Base-by-base conservation (phyloP, 306 rosid genomes). In the Dicorynia guianensis region DNA sequence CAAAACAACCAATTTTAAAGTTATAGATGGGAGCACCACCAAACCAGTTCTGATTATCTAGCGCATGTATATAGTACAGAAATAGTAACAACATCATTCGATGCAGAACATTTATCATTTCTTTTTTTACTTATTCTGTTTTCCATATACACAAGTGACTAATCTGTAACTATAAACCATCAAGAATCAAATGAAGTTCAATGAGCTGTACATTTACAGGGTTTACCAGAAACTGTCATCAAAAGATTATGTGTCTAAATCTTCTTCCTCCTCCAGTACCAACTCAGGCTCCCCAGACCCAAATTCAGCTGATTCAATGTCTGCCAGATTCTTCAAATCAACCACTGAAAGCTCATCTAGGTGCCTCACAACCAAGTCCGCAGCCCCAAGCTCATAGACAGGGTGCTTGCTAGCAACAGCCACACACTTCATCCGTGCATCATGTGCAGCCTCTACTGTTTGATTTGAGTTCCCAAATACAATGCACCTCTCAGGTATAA, bases 401-500 rank as follows among this genome's bases (percentile, higher is more conserved):
- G 96, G 99, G 83, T 95, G 99, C 85, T 90, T 92, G 86, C 99
- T 95, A 48, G 99, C 99, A 63, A 95, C 97, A 33, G 97, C 99
- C 42, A 95, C 92, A 61, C 99, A 95, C 92, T 95, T 92, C 99
- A 95, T 95, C 80, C 83, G 81, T 0, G 93, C 97, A 74, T 95
- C 99, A 38, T 92, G 98, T 44, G 99, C 98, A 14, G 98, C 99
- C 87, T 95, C 99, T 80, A 95, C 96, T 0, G 98, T 92, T 74
- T 75, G 90, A 82, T 95, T 95, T 3, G 97, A 95, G 80, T 92
- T 95, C 56, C 99, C 99, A 83, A 95, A 92, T 71, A 95, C 99
- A 79, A 92, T 92, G 87, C 97, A 92, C 59, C 97, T 86, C 76
- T 95, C 99, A 38, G 97, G 99, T 72, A 92, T 95, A 72, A 90